Conservation (phyloP, 495 filamentous ascomycete species). For the Neurospora terricola region DNA sequence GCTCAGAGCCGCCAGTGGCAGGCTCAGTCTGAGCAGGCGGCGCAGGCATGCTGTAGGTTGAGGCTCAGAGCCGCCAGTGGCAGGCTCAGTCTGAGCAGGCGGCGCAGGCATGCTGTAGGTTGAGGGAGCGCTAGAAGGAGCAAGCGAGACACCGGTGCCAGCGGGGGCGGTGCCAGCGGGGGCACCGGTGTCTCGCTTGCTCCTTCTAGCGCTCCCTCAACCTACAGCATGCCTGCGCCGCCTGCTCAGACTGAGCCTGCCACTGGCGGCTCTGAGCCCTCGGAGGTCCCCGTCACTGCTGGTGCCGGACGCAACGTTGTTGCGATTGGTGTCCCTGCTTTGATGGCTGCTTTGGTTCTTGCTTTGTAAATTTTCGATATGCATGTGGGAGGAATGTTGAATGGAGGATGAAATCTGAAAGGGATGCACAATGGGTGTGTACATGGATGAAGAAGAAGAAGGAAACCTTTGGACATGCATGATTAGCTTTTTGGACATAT, state of each 20-base stretch:
- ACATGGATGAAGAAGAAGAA: neutral
- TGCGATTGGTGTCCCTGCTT: constrained; percentile 13
- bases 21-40: neutral
- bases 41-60: constrained; percentile 5
- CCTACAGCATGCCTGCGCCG: constrained; percentile 5
- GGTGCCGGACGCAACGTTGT: constrained; percentile 20
- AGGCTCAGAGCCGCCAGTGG: neutral
- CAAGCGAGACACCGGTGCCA: neutral
- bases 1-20: neutral
- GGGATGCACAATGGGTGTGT: neutral
- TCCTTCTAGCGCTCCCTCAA: neutral
- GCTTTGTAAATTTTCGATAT: constrained; percentile 8
- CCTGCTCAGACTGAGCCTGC: neutral
- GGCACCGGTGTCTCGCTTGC: neutral
- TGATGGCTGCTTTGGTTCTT: constrained; percentile 15
- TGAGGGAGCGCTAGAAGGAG: neutral
- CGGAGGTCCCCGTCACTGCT: constrained; percentile 10
- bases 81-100: neutral
- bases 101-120: constrained; percentile 5
- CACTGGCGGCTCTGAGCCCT: neutral
- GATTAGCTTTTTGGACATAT: neutral
- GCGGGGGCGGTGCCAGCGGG: too few species aligned
- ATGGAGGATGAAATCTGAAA: neutral
- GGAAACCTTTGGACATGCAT: neutral
- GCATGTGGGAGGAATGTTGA: neutral